A percentile compares a stretch with the other conserved stretches of the same genome.
Conservation (phyloP, 148 eudicot species). For the Suaeda aralocaspica region DNA sequence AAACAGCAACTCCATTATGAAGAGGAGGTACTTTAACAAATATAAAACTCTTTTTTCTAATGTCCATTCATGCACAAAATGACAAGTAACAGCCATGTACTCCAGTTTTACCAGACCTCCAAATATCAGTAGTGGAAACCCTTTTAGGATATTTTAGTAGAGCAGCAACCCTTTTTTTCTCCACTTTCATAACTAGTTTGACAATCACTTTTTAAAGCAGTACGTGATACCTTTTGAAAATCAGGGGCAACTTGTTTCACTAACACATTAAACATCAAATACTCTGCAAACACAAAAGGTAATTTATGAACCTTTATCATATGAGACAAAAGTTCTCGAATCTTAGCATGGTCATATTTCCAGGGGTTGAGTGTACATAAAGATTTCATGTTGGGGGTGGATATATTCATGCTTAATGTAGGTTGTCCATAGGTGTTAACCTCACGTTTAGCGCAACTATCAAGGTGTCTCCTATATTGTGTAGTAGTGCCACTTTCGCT, state of each 20-base stretch:
- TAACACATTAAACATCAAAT: neutral
- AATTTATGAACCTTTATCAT: neutral
- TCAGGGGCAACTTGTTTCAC: neutral
- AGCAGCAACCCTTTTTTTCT: neutral
- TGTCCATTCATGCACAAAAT: neutral
- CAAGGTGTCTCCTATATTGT: neutral
- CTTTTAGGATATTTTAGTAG: neutral
- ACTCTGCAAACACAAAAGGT: neutral
- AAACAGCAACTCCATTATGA: neutral
- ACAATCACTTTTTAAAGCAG: neutral
- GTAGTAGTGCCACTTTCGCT: neutral
- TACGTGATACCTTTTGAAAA: neutral
- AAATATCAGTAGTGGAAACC: neutral
- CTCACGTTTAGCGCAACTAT: neutral
- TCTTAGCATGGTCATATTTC: constrained; percentile 1
- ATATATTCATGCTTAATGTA: neutral
- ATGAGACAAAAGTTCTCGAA: neutral
- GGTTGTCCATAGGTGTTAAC: neutral
- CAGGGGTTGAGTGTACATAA: neutral
- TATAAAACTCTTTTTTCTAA: neutral
- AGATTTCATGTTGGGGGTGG: neutral
- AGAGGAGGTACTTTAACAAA: neutral
- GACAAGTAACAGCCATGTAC: neutral
- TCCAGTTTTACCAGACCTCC: neutral
- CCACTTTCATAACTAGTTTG: neutral